Base-by-base conservation (phyloP, 2,329 filamentous ascomycete genomes). In the Talaromyces verruculosus region DNA sequence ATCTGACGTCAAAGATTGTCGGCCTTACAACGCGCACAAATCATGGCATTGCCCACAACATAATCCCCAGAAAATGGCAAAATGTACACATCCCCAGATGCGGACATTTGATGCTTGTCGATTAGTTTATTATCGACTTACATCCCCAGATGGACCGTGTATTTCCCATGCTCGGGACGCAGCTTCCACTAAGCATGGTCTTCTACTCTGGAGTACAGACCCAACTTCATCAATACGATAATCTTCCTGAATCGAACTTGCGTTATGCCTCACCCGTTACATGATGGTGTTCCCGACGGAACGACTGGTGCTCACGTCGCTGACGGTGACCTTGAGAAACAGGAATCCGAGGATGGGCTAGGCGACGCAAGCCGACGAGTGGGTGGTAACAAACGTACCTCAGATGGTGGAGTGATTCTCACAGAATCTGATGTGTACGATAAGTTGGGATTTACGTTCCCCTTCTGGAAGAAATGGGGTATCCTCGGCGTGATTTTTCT, bases 401-500 rank as follows among this genome's bases (percentile, higher is more conserved):
- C 67, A 5, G 68, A 71, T 19, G 71, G 67, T 55, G 78, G 73
- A 61, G 57, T 70, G 2, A 79, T 84, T 67, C 68, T 86, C 47
- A 81, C 77, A 1, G 82, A 84, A 67, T 78, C 79, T 33, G 87
- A 89, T 68, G 89, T 87, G 74, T 89, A 88, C 74, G 82, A 85
- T 11, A 84, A 90, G 74, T 80, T 91, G 1, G 88, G 87, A 58
- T 91, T 84, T 72, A 78, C 78, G 10, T 91, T 84, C 67, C 77
- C 88, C 0, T 74, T 66, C n/a, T 83, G 79, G 81, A 89, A 88
- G 80, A 91, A 91, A 81, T 91, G 88, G 88, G 83, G 79, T 70
- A 89, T 91, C 71, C 81, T 90, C 64, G 84, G 84, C 19, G 82
- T 91, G 74, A 88, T 91, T 75, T 90, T 91, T 78, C 79, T 86